Evolutionary conservation across 306 rosid species (phyloP).

Genomic region (Prunus campanulata): DNA sequence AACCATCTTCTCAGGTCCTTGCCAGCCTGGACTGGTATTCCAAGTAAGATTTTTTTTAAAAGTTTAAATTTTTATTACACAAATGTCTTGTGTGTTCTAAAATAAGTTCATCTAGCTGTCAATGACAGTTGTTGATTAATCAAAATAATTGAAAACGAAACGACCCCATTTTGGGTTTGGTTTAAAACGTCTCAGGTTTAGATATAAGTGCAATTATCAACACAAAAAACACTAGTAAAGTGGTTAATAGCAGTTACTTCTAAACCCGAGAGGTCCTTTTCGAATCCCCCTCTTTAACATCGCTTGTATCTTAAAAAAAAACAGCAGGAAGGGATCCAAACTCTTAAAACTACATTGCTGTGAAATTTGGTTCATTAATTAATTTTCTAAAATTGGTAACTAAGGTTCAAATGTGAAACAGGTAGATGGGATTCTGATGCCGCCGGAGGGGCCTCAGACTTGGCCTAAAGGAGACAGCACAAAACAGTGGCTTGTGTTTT

Average conservation of each 20-base stretch:
- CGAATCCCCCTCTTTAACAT: too few species aligned
- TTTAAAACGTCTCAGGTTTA: too few species aligned
- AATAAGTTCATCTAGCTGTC: neutral
- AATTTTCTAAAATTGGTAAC: neutral
- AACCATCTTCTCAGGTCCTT: slow-evolving; percentile 88
- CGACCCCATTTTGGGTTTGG: too few species aligned
- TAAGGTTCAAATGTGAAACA: slow-evolving; percentile 25
- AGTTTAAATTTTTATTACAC: too few species aligned
- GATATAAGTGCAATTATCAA: too few species aligned
- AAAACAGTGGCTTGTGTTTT: slow-evolving; percentile 90
- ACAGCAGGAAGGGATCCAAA: too few species aligned
- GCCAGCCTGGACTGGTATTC: slow-evolving; percentile 85
- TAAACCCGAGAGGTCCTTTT: too few species aligned
- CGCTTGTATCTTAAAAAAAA: too few species aligned
- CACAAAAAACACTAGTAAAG: too few species aligned
- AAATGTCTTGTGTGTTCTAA: neutral
- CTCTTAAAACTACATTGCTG: neutral
- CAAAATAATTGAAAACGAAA: too few species aligned
- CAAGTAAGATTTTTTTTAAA: slow-evolving; percentile 48
- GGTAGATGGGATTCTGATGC: slow-evolving; percentile 90
- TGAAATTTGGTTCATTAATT: neutral
- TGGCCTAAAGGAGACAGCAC: slow-evolving; percentile 79
- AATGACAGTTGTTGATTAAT: neutral
- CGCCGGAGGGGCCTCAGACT: slow-evolving; percentile 85
- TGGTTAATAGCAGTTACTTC: too few species aligned